Percentiles rank a stretch among this genome's conserved stretches.
These are phyloP conservation scores for Allium fistulosum DNA, from an alignment of 106 monocot species.

Conservation along the genomic window DNA sequence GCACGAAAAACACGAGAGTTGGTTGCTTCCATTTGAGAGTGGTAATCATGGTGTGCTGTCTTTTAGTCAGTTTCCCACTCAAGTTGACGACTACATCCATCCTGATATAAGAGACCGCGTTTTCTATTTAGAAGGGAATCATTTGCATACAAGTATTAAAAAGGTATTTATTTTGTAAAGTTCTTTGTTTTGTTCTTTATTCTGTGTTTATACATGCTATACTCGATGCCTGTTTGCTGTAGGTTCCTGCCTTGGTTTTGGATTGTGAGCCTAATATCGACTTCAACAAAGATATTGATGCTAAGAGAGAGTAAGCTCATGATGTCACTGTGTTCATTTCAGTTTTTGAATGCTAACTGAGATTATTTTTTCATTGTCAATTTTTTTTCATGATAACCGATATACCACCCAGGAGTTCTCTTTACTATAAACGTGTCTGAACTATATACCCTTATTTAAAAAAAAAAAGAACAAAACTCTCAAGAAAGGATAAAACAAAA, in stretches of 20 bases:
- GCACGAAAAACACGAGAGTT: slow-evolving; percentile 99
- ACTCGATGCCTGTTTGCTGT: slow-evolving; percentile 6
- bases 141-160: slow-evolving; percentile 95
- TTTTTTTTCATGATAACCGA: not conserved
- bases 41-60: slow-evolving; percentile 79
- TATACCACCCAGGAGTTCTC: too few relatives aligned
- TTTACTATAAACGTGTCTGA: too few relatives aligned
- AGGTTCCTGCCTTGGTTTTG: slow-evolving; percentile 95
- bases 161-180: slow-evolving; percentile 40
- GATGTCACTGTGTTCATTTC: not conserved
- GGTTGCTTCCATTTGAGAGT: slow-evolving; percentile 76
- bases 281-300: slow-evolving; percentile 83
- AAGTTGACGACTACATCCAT: slow-evolving; percentile 65
- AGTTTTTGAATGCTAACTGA: not conserved
- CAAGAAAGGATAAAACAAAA: too few relatives aligned
- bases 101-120: slow-evolving; percentile 89
- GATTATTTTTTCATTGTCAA: not conserved
- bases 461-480: too few relatives aligned
- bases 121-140: slow-evolving; percentile 83
- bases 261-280: slow-evolving; percentile 99
- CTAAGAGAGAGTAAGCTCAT: slow-evolving; percentile 73
- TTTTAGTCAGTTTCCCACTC: slow-evolving; percentile 56
- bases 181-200: not conserved
- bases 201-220: not conserved
- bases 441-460: too few relatives aligned